Conservation (phyloP, 208 protist genomes). For the Acanthamoeba triangularis region DNA sequence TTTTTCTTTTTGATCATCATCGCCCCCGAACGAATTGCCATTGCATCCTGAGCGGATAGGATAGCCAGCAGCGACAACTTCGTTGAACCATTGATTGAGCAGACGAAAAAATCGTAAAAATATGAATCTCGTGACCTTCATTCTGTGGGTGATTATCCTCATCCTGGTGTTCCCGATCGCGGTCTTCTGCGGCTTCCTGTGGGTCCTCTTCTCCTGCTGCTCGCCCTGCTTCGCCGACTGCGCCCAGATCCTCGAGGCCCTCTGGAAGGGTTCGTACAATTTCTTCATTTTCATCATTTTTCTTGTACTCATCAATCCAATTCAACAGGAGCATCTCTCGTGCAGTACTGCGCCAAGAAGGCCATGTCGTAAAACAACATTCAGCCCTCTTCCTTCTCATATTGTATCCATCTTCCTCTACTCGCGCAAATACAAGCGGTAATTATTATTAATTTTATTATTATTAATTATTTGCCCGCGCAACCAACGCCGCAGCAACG, state of each 20-base stretch:
- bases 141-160: slow-evolving; percentile 41
- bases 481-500: too few species aligned
- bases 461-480: background rate
- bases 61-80: background rate
- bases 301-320: too few species aligned
- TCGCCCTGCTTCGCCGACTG: slow-evolving; percentile 68
- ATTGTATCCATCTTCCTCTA: background rate
- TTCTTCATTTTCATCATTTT: background rate
- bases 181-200: slow-evolving; percentile 61
- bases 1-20: too few species aligned
- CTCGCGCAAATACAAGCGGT: background rate
- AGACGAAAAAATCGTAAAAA: background rate
- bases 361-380: slow-evolving; percentile 35
- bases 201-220: slow-evolving; percentile 67
- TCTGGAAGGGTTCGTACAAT: slow-evolving; percentile 31
- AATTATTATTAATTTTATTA: background rate
- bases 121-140: slow-evolving; percentile 66
- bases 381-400: background rate
- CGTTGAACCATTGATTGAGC: background rate
- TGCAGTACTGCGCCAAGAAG: slow-evolving; percentile 73
- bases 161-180: slow-evolving; percentile 70
- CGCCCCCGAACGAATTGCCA: too few species aligned
- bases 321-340: slow-evolving; percentile 31
- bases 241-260: slow-evolving; percentile 39
- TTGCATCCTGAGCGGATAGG: too few species aligned